Base-by-base conservation (phyloP, 805 yeast species). In the Saccharomycopsis fibuligera region DNA sequence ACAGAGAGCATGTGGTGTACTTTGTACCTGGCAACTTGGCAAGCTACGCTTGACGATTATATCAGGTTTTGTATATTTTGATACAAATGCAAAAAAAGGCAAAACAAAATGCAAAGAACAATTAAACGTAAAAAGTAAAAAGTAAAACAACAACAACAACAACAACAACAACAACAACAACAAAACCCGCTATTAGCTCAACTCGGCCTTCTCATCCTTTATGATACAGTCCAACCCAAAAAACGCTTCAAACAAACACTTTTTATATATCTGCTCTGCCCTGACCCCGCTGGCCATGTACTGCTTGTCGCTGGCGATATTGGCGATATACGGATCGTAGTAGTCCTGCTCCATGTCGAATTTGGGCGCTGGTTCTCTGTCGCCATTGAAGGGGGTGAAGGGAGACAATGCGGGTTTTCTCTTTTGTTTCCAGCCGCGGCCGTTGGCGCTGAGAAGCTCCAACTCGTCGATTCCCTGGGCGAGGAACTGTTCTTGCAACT, bases 341-440 rank as follows among this genome's bases (percentile, higher is more conserved):
- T 83, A 84, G 24, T 58, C 55, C 1, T 60, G 68, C 30, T 60
- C 58, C 17, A 81, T 65, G 9, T 64, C 67, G 65, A 79, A 89
- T 25, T 75, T 70, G 47, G 72, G 70, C 22, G 69, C 65, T 5
- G 68, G 53, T 50, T 83, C 81, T 53, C 93, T 73, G 66, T 91
- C 98, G 40, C 97, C 97, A 60, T 83, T 81, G 67, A 91, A 91
- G 6, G 98, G 98, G 9, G 98, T 89, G 63, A 90, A 91, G 16
- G 98, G 98, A 4, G 74, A 50, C 12, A 47, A 47, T 39, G 50
- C 61, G 53, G 49, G 59, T 23, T 45, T 62, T 65, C 48, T 57
- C 60, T 41, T 62, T 58, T 45, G 61, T 58, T 24, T 54, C 25
- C 58, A 53, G 51, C 54, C 60, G 6, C 62, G 36, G 69, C 42